Percentiles rank a stretch among this genome's conserved stretches.
phyloP scores from a whole-genome alignment of 2,329 filamentous ascomycete genomes.

The Lachnellula suecica region DNA sequence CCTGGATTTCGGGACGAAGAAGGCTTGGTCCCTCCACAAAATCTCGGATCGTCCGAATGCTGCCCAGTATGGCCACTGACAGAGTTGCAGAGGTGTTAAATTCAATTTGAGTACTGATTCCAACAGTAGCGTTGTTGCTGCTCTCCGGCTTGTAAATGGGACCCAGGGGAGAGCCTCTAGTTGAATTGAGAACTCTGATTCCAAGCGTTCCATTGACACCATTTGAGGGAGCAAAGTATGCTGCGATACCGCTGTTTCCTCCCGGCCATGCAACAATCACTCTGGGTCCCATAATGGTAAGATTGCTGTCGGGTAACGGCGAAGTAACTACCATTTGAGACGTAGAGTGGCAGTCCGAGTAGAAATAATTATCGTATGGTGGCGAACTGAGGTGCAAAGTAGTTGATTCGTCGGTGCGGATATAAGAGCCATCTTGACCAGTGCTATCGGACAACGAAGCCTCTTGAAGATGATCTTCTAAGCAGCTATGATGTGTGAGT shows the following conservation, averaged over 20 bases:
- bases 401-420: neutral
- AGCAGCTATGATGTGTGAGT: too few relatives aligned
- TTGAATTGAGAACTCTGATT: conserved; percentile 52
- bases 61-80: conserved; percentile 57
- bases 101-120: conserved; percentile 50
- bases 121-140: conserved; percentile 43
- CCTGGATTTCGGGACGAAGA: conserved; percentile 52
- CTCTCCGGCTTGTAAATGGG: conserved; percentile 39
- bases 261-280: conserved; percentile 63
- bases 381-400: conserved; percentile 30
- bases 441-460: too few relatives aligned
- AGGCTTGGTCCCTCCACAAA: conserved; percentile 58
- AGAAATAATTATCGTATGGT: conserved; percentile 65
- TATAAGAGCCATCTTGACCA: neutral
- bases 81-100: conserved; percentile 59
- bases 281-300: conserved; percentile 55
- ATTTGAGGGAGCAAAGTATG: conserved; percentile 55
- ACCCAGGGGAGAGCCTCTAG: conserved; percentile 43
- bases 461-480: too few relatives aligned
- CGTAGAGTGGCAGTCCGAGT: conserved; percentile 60
- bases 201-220: conserved; percentile 52
- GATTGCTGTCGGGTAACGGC: conserved; percentile 51
- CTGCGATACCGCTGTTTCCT: conserved; percentile 59
- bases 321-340: conserved; percentile 61
- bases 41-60: conserved; percentile 62